These are phyloP conservation scores for Neonectria magnoliae DNA, from an alignment of 2,329 filamentous ascomycete genomes.

Conservation along the genomic window DNA sequence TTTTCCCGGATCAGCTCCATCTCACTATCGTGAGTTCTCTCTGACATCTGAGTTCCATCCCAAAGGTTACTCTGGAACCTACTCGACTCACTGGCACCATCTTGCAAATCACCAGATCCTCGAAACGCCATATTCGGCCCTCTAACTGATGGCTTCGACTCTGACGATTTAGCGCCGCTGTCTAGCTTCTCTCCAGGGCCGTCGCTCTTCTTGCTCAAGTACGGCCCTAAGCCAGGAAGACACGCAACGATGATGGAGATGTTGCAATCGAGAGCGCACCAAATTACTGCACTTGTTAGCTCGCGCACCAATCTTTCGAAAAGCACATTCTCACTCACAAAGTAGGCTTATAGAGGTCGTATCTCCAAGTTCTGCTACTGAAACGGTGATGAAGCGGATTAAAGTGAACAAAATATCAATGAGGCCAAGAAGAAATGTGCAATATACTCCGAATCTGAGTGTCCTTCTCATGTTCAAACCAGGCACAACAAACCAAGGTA, in stretches of 20 bases:
- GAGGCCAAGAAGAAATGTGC: constrained; percentile 28
- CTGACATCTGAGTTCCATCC: neutral
- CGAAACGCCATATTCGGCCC: neutral
- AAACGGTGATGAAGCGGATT: constrained; percentile 31
- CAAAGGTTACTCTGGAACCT: neutral
- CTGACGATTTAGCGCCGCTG: neutral
- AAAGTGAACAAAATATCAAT: constrained; percentile 35
- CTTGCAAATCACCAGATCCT: neutral
- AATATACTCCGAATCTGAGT: constrained; percentile 8
- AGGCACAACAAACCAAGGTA: constrained; percentile 15
- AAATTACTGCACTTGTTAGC: constrained; percentile 15
- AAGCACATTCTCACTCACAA: constrained; percentile 9
- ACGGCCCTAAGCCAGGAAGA: constrained; percentile 34
- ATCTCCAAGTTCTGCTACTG: constrained; percentile 2
- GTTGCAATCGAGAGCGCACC: constrained; percentile 31
- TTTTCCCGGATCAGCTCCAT: neutral
- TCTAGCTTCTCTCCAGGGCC: neutral
- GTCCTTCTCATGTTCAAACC: neutral
- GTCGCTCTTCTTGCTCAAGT: constrained; percentile 9
- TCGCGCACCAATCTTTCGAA: neutral
- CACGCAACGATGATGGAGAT: constrained; percentile 36
- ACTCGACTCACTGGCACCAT: neutral
- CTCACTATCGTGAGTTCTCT: neutral
- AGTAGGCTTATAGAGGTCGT: constrained; percentile 32
- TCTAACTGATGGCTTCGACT: neutral